phyloP scores from a whole-genome alignment of 2,329 filamentous ascomycete genomes.

The Trichoderma citrinoviride region DNA sequence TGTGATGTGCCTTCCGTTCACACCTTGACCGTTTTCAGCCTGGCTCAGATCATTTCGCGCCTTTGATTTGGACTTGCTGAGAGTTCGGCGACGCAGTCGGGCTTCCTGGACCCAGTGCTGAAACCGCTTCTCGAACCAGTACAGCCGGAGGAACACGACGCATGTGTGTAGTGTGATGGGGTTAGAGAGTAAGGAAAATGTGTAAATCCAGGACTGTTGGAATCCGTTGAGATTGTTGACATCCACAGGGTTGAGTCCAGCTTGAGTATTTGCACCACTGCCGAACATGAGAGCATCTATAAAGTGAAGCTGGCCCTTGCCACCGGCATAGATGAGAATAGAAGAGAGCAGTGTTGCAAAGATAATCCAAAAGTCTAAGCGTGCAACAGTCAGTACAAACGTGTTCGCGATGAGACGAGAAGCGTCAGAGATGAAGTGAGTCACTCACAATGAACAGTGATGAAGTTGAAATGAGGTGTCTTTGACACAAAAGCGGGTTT shows the following conservation, averaged over 20 bases:
- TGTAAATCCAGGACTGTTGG: conserved; percentile 70
- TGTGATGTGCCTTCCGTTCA: conserved; percentile 63
- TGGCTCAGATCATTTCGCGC: conserved; percentile 43
- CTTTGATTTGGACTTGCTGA: conserved; percentile 60
- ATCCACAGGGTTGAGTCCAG: conserved; percentile 80
- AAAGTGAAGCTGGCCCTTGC: conserved; percentile 62
- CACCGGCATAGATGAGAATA: conserved; percentile 66
- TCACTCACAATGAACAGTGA: conserved; percentile 70
- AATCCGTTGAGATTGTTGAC: conserved; percentile 66
- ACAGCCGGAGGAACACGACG: conserved; percentile 88
- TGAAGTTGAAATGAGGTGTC: conserved; percentile 74
- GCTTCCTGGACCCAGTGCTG: conserved; percentile 77
- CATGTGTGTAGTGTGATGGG: conserved; percentile 81
- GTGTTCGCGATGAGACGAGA: neutral
- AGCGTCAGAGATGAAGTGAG: neutral
- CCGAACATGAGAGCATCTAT: conserved; percentile 88
- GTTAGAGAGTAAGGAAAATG: conserved; percentile 71
- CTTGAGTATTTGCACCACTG: conserved; percentile 85
- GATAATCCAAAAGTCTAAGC: conserved; percentile 75
- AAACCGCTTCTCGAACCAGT: conserved; percentile 98
- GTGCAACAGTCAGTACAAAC: conserved; percentile 24
- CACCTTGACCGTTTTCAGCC: conserved; percentile 65
- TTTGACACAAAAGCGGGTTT: conserved; percentile 58
- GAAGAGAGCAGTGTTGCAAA: conserved; percentile 70
- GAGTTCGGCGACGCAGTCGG: conserved; percentile 60